Evolutionary conservation across 2,329 filamentous ascomycete genomes (phyloP), one percentile per base, ranked within the genome.

Genomic region (Exophiala sp.): DNA sequence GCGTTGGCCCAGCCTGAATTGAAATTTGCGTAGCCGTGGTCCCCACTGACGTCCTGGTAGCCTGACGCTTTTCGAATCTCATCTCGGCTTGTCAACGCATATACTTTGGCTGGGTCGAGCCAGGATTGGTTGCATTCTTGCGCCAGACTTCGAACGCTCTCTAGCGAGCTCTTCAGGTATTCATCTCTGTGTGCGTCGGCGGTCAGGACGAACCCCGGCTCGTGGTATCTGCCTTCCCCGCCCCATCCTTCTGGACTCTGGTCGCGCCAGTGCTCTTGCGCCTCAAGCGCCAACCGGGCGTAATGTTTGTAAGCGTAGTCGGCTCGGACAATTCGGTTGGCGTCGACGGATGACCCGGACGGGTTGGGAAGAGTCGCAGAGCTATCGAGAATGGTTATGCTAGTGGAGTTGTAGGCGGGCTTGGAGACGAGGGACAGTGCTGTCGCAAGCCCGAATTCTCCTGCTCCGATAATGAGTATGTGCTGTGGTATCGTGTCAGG

Each of bases 291-390:
- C 42, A 97, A 82, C 12, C 77, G 74, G 5, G 89, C 82, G 71
- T 97, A 97, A 18, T 85, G 81, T 0, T 82, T 74, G 66, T 92
- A 85, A 4, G 88, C 85, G 67, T 97, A 97, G 76, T 97, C 92
- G 35, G 85, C 78, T 33, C 83, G 78, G 46, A 86, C 76, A 60
- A 85, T 85, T 52, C 83, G 81, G 18, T 79, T 83, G 42, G 75
- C 75, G 66, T 86, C 83, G 57, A 84, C 78, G 58, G 78, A 81
- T 9, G 80, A 79, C 50, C 78, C 80, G 64, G 84, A 78, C 2
- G 79, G 77, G 47, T 82, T 78, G 18, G 82, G 82, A 52, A 62
- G 47, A 3, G 84, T 82, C 2, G 77, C 69, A 16, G 78, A 74
- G 20, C 79, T 73, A 60, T 86, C 83, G 50, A 86, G 68, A 33